These are phyloP conservation scores for Metschnikowia aberdeeniae DNA, from an alignment of 805 yeast species.

Conservation along the genomic window DNA sequence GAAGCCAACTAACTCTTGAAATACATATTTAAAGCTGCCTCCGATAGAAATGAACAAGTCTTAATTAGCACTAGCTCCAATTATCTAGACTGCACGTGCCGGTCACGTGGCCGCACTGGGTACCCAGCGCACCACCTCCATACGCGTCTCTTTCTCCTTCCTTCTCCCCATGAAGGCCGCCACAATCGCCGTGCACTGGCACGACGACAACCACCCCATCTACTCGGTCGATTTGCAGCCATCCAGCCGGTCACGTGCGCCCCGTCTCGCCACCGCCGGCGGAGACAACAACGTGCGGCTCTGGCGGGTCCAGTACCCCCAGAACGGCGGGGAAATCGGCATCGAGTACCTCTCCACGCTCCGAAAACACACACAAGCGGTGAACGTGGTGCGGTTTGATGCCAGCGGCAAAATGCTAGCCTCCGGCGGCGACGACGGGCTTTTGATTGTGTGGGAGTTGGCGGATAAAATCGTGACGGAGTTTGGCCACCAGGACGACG, in stretches of 20 bases:
- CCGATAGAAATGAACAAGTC: too few relatives aligned
- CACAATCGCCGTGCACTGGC: constrained; percentile 66
- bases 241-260: not conserved
- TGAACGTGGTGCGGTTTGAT: constrained; percentile 82
- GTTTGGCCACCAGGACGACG: constrained; percentile 55
- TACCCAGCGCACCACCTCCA: too few relatives aligned
- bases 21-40: too few relatives aligned
- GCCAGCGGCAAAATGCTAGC: constrained; percentile 70
- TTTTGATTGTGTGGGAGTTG: constrained; percentile 72
- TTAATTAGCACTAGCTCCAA: too few relatives aligned
- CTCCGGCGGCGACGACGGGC: constrained; percentile 94
- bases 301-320: constrained; percentile 31
- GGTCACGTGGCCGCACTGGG: too few relatives aligned
- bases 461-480: constrained; percentile 53
- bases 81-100: too few relatives aligned
- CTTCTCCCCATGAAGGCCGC: constrained; percentile 29
- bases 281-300: constrained; percentile 88
- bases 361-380: constrained; percentile 89
- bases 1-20: too few relatives aligned
- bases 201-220: constrained; percentile 69
- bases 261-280: constrained; percentile 84
- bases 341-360: constrained; percentile 79
- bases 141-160: too few relatives aligned
- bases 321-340: constrained; percentile 16
- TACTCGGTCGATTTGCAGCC: constrained; percentile 67